These are phyloP conservation scores for Aspergillus ibericus DNA, from an alignment of 2,329 filamentous ascomycete genomes.

Conservation along the genomic window DNA sequence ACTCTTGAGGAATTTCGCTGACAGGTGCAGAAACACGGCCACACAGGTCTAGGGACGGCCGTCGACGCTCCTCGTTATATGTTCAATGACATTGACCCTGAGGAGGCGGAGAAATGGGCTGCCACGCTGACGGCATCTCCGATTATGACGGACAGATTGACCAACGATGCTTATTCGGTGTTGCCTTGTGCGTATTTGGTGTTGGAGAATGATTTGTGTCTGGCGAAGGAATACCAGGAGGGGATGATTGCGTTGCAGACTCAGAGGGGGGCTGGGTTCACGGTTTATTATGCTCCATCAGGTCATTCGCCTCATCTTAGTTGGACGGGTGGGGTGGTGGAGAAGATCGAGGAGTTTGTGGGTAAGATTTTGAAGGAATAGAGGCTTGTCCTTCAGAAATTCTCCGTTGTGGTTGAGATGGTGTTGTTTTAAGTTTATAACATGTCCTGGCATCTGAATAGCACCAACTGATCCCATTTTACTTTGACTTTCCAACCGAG, in stretches of 20 bases:
- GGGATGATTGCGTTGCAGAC: conserved; percentile 29
- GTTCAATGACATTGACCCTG: conserved; percentile 16
- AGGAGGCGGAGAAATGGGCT: conserved; percentile 25
- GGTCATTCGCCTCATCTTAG: conserved; percentile 37
- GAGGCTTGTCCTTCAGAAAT: too few relatives aligned
- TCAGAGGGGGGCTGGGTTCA: conserved; percentile 18
- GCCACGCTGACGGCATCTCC: conserved; percentile 28
- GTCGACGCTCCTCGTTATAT: conserved; percentile 26
- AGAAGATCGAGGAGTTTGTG: conserved; percentile 25
- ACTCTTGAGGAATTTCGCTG: not conserved
- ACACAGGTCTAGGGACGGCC: conserved; percentile 23
- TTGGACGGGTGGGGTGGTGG: conserved; percentile 30
- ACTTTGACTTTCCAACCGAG: too few relatives aligned
- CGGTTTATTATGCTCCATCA: conserved; percentile 23
- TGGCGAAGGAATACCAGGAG: conserved; percentile 36
- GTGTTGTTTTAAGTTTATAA: too few relatives aligned
- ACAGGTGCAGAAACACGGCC: conserved; percentile 16
- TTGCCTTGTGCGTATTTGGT: conserved; percentile 38
- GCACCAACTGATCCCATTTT: too few relatives aligned
- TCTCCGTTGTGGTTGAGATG: too few relatives aligned
- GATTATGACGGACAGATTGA: conserved; percentile 27
- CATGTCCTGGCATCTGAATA: too few relatives aligned
- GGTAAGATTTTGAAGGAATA: too few relatives aligned
- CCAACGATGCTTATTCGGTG: conserved; percentile 32
- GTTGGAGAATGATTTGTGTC: conserved; percentile 27